Percentiles rank a stretch among this genome's conserved stretches.
These are phyloP conservation scores for Trichoderma aggressivum DNA, from an alignment of 2,329 filamentous ascomycete species.

Conservation along the genomic window DNA sequence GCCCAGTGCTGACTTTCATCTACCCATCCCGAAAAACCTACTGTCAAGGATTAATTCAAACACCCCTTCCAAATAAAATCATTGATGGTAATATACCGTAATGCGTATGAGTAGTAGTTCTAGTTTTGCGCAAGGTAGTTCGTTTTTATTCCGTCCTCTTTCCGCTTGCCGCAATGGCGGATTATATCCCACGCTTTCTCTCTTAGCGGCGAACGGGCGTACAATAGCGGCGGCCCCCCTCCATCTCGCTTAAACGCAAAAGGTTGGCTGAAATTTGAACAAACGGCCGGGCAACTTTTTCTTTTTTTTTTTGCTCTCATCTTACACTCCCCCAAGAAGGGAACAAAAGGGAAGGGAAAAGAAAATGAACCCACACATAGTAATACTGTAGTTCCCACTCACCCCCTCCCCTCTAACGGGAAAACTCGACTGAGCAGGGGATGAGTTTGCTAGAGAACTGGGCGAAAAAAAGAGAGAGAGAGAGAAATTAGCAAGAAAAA, in stretches of 20 bases:
- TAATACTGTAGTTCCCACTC: background rate
- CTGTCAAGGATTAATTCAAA: background rate
- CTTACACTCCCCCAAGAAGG: background rate
- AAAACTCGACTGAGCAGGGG: background rate
- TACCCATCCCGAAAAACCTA: background rate
- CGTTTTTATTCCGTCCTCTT: background rate
- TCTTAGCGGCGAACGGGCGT: background rate
- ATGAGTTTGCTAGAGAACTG: background rate
- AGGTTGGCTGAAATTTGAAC: background rate
- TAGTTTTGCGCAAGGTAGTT: too few species aligned
- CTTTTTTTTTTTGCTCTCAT: background rate
- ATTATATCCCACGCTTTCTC: background rate
- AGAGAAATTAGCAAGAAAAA: background rate
- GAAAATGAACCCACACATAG: background rate
- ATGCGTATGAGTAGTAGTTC: too few species aligned
- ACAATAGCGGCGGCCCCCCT: background rate
- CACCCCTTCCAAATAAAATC: background rate
- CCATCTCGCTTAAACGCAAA: constrained; percentile 7
- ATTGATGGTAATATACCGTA: background rate
- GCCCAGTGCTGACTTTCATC: background rate
- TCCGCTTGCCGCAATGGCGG: background rate
- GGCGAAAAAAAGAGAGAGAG: background rate
- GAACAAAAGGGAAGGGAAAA: background rate
- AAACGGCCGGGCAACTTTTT: background rate
- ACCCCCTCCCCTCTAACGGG: background rate